Conservation (phyloP, 2,329 filamentous ascomycete species). For the Pleochaeta shiraiana region DNA sequence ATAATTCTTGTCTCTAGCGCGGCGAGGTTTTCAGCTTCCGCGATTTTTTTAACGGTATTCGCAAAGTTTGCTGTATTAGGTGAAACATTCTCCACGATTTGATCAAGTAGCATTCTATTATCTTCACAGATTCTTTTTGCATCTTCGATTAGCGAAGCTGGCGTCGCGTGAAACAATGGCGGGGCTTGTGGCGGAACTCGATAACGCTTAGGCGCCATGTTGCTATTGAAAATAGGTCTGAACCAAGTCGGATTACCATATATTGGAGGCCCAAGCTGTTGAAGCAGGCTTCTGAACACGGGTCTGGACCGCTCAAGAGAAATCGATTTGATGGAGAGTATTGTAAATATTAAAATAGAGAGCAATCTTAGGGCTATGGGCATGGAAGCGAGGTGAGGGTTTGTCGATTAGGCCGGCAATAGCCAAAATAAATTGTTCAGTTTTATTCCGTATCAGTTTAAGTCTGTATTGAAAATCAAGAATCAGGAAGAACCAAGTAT, state of each 20-base stretch:
- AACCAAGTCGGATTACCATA: constrained; percentile 6
- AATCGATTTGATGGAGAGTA: constrained; percentile 42
- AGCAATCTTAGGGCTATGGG: too few species aligned
- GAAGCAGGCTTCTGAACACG: constrained; percentile 35
- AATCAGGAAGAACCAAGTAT: too few species aligned
- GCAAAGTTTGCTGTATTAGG: constrained; percentile 29
- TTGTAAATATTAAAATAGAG: constrained; percentile 10
- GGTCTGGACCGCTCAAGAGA: constrained; percentile 21
- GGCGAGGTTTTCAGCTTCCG: constrained; percentile 46
- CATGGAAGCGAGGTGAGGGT: too few species aligned
- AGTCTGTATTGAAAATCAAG: too few species aligned
- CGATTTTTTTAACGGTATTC: constrained; percentile 40
- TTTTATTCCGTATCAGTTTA: too few species aligned
- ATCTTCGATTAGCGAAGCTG: constrained; percentile 42
- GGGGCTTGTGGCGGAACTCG: constrained; percentile 56
- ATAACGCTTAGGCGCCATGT: constrained; percentile 45
- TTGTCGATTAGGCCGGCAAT: too few species aligned
- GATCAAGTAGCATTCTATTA: constrained; percentile 7
- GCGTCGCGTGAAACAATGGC: constrained; percentile 54
- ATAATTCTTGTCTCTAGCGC: constrained; percentile 41
- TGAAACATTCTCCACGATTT: constrained; percentile 33
- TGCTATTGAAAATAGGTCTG: constrained; percentile 25
- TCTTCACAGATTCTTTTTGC: constrained; percentile 42
- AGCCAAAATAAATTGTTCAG: too few species aligned
- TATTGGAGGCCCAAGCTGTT: constrained; percentile 26